Evolutionary conservation across 345 rosid genomes (phyloP).

Genomic region (Barbarea vulgaris): DNA sequence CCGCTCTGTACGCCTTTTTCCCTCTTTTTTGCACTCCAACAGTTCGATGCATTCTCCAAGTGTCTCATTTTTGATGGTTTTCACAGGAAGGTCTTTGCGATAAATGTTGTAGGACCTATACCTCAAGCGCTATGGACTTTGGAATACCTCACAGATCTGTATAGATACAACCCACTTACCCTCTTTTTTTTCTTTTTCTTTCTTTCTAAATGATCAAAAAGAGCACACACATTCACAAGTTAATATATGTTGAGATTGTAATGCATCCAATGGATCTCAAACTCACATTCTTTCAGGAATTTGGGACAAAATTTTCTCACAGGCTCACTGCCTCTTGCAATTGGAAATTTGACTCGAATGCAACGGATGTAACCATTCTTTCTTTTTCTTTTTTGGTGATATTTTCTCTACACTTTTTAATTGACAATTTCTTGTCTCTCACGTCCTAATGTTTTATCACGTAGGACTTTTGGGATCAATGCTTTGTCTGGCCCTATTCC

Average conservation of each 20-base stretch:
- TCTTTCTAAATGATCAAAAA: too few species aligned
- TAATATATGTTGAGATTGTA: not conserved
- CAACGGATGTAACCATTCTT: slow-evolving; percentile 62
- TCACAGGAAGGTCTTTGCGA: slow-evolving; percentile 43
- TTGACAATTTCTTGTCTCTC: slow-evolving; percentile 1
- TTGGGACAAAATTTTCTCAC: slow-evolving; percentile 35
- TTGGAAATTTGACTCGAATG: slow-evolving; percentile 44
- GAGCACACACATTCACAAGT: too few species aligned
- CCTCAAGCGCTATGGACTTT: slow-evolving; percentile 44
- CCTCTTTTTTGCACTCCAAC: not conserved
- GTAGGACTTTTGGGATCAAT: slow-evolving; percentile 59
- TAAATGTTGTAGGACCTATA: slow-evolving; percentile 34
- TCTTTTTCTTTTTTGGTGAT: too few species aligned
- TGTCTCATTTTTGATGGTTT: not conserved
- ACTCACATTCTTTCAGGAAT: slow-evolving; percentile 31
- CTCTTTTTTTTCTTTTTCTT: too few species aligned
- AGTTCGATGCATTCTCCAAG: not conserved
- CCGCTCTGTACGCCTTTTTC: slow-evolving; percentile 22
- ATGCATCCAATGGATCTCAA: not conserved
- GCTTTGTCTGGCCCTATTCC: slow-evolving; percentile 69
- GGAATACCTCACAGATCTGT: slow-evolving; percentile 39
- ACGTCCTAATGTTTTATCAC: not conserved
- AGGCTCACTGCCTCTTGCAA: slow-evolving; percentile 39
- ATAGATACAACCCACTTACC: slow-evolving; percentile 12
- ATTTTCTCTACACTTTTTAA: too few species aligned